A percentile compares a stretch with the other conserved stretches of the same genome.
These are phyloP conservation scores for Athelia psychrophila DNA, from an alignment of 1,284 basidiomycete species.

Conservation along the genomic window DNA sequence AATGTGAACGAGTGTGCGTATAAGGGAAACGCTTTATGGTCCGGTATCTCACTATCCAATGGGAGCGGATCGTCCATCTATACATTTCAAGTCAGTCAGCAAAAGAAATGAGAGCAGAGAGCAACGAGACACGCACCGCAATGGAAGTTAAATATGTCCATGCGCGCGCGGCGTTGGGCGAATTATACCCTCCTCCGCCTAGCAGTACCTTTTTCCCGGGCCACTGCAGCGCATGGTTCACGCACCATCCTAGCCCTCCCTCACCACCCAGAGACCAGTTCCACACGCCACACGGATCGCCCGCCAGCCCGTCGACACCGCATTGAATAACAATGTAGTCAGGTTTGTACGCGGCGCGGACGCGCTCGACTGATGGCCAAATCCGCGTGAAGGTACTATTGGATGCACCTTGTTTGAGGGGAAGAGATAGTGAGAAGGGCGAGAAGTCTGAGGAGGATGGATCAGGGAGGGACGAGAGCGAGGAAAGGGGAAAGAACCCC, in stretches of 20 bases:
- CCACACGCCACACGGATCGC: slow-evolving; percentile 77
- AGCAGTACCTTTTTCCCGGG: slow-evolving; percentile 56
- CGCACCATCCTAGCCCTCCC: slow-evolving; percentile 72
- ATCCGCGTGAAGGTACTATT: slow-evolving; percentile 56
- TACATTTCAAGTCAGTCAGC: slow-evolving; percentile 1
- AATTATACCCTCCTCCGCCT: slow-evolving; percentile 54
- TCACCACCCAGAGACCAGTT: slow-evolving; percentile 68
- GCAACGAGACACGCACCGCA: slow-evolving; percentile 43
- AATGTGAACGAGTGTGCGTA: slow-evolving; percentile 81
- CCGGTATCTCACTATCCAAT: slow-evolving; percentile 64
- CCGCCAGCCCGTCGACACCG: slow-evolving; percentile 83
- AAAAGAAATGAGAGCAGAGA: neutral
- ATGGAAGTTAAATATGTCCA: slow-evolving; percentile 83
- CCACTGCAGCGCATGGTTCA: slow-evolving; percentile 63
- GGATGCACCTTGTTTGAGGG: slow-evolving; percentile 68
- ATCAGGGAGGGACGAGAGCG: slow-evolving; percentile 48
- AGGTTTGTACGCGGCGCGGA: slow-evolving; percentile 66
- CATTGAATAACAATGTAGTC: slow-evolving; percentile 85
- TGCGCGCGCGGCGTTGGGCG: slow-evolving; percentile 78
- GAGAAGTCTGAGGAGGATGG: slow-evolving; percentile 42
- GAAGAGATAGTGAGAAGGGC: slow-evolving; percentile 76
- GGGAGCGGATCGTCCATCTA: slow-evolving; percentile 54
- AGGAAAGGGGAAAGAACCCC: slow-evolving; percentile 79
- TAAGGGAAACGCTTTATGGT: slow-evolving; percentile 64
- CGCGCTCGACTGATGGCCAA: slow-evolving; percentile 60